These are phyloP conservation scores for Penicillium nucicola DNA, from an alignment of 495 filamentous ascomycete species.

Conservation along the genomic window DNA sequence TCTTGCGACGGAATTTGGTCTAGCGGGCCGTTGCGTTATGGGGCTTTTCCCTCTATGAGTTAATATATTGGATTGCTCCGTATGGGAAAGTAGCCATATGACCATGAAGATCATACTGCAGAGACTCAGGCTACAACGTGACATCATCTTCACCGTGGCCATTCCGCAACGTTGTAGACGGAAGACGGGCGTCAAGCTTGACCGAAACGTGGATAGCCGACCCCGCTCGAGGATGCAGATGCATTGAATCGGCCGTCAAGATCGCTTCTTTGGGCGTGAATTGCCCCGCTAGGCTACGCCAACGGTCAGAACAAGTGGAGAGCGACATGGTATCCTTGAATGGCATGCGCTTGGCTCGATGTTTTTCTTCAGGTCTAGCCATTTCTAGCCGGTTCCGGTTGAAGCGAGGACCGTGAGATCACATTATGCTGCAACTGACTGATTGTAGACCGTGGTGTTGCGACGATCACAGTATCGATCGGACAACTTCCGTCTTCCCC, in stretches of 20 bases:
- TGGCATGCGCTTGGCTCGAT: not conserved
- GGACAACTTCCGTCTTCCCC: slow-evolving; percentile 3
- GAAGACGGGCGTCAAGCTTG: too few relatives aligned
- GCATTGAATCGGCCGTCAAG: too few relatives aligned
- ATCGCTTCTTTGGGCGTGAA: not conserved
- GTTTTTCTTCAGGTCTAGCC: not conserved
- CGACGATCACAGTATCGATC: slow-evolving; percentile 3
- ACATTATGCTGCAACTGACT: not conserved
- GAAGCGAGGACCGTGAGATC: not conserved
- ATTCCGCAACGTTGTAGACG: too few relatives aligned
- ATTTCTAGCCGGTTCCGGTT: not conserved
- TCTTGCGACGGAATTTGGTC: too few relatives aligned
- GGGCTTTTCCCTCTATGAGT: not conserved
- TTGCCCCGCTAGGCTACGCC: not conserved
- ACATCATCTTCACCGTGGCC: too few relatives aligned
- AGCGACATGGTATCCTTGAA: not conserved
- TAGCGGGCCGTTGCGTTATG: slow-evolving; percentile 1
- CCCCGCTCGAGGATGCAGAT: too few relatives aligned
- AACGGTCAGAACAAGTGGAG: not conserved
- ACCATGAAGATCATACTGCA: too few relatives aligned
- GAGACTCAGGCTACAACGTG: too few relatives aligned
- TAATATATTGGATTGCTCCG: too few relatives aligned
- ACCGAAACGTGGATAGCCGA: too few relatives aligned
- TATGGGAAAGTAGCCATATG: too few relatives aligned
- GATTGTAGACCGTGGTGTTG: not conserved